Conservation (phyloP, 164 flowering plant genomes). For the Piper longum region DNA sequence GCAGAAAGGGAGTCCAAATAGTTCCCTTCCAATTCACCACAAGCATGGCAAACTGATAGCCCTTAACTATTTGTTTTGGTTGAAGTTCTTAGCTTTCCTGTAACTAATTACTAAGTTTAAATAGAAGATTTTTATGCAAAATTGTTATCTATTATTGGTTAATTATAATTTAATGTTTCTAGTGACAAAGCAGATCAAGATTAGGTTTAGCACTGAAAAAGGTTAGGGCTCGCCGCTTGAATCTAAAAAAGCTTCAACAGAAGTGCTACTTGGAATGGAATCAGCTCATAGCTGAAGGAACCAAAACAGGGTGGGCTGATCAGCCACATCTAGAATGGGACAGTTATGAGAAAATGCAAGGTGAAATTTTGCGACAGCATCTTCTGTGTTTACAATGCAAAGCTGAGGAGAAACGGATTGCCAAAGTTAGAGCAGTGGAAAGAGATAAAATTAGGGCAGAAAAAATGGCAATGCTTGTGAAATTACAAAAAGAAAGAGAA, state of each 20-base stretch:
- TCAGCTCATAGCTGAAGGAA: slow-evolving; percentile 50
- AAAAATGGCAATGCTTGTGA: slow-evolving; percentile 24
- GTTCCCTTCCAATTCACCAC: too few relatives aligned
- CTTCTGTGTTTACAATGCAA: slow-evolving; percentile 31
- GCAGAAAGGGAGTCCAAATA: too few relatives aligned
- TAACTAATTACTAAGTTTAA: too few relatives aligned
- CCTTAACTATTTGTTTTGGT: too few relatives aligned
- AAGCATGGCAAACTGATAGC: too few relatives aligned
- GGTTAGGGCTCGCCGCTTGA: slow-evolving; percentile 47
- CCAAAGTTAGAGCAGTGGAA: slow-evolving; percentile 24
- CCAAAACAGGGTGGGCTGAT: slow-evolving; percentile 47
- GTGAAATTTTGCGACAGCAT: slow-evolving; percentile 27
- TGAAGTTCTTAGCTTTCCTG: too few relatives aligned
- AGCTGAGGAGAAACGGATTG: slow-evolving; percentile 31
- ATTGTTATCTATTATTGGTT: too few relatives aligned
- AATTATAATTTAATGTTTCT: slow-evolving; percentile 12
- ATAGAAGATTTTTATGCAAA: too few relatives aligned
- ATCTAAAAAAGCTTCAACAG: slow-evolving; percentile 31
- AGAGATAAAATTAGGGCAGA: slow-evolving; percentile 28
- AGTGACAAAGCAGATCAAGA: slow-evolving; percentile 54
- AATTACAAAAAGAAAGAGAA: slow-evolving; percentile 23
- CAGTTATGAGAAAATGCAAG: slow-evolving; percentile 48
- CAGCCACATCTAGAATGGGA: slow-evolving; percentile 68
- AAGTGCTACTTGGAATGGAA: slow-evolving; percentile 46
- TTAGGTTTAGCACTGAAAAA: slow-evolving; percentile 34